Percentiles rank a stretch among this genome's conserved stretches.
These are phyloP conservation scores for Colletotrichum gloeosporioides DNA, from an alignment of 2,329 filamentous ascomycete species.

Conservation along the genomic window DNA sequence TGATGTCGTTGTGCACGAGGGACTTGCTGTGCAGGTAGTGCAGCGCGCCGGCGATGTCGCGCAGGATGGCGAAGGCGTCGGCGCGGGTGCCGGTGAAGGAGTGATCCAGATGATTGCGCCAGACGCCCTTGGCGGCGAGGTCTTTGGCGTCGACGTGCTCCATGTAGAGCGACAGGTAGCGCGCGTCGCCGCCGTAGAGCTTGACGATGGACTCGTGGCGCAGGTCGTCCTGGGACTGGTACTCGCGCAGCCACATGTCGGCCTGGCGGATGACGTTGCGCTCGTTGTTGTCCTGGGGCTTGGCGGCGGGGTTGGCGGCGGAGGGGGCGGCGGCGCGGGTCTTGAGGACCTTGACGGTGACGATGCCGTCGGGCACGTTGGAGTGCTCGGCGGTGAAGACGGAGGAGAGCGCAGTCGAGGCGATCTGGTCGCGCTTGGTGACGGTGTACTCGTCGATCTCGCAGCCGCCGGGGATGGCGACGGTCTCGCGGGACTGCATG, in stretches of 20 bases:
- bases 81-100: conserved; percentile 53
- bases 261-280: conserved; percentile 64
- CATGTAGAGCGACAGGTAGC: conserved; percentile 66
- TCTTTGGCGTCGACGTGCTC: conserved; percentile 64
- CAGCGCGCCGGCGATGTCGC: conserved; percentile 59
- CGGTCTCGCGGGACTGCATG: conserved; percentile 53
- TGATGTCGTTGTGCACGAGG: conserved; percentile 67
- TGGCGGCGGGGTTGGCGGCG: conserved; percentile 37
- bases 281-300: conserved; percentile 56
- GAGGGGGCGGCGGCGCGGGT: conserved; percentile 40
- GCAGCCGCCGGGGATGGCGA: conserved; percentile 53
- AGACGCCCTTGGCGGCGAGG: conserved; percentile 52
- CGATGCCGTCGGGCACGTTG: conserved; percentile 55
- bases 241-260: conserved; percentile 65
- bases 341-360: conserved; percentile 67
- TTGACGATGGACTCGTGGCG: conserved; percentile 63
- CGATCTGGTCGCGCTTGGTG: conserved; percentile 62
- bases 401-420: conserved; percentile 57
- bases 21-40: conserved; percentile 60
- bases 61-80: conserved; percentile 58
- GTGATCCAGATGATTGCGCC: conserved; percentile 53
- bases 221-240: conserved; percentile 59
- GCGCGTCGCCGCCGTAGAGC: conserved; percentile 64
- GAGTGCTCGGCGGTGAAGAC: conserved; percentile 63
- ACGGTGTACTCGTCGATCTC: conserved; percentile 60